A percentile compares a stretch with the other conserved stretches of the same genome.
These are phyloP conservation scores for Physaria fendleri DNA, from an alignment of 345 rosid genomes.

Conservation along the genomic window DNA sequence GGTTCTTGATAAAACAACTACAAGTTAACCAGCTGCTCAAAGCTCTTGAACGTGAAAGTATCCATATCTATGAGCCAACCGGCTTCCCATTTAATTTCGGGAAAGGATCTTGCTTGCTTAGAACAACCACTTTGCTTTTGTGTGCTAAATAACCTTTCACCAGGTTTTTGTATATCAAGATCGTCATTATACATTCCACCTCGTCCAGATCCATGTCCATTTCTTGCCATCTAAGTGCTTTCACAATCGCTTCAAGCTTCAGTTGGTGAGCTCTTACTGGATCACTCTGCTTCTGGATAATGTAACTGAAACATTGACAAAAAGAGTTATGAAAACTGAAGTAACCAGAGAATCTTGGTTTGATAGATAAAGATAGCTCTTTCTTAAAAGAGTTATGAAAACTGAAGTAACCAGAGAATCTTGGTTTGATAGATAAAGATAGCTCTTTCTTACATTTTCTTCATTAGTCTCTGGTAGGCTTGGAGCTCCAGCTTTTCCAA, in stretches of 20 bases:
- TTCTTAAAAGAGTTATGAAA: neutral
- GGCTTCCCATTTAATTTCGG: conserved; percentile 78
- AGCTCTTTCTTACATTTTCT: conserved; percentile 80
- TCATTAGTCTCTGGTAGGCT: conserved; percentile 85
- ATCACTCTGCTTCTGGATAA: conserved; percentile 73
- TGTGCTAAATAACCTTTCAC: conserved; percentile 88
- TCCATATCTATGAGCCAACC: conserved; percentile 44
- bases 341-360: neutral
- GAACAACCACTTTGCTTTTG: conserved; percentile 89
- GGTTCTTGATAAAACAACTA: conserved; percentile 22
- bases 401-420: neutral
- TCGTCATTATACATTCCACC: conserved; percentile 95
- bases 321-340: neutral
- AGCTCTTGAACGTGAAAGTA: neutral
- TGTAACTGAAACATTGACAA: conserved; percentile 44
- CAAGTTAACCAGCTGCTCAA: neutral
- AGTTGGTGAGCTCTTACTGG: conserved; percentile 92
- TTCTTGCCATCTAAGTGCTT: conserved; percentile 86
- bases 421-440: neutral
- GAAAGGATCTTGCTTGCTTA: conserved; percentile 98
- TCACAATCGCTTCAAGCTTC: conserved; percentile 84
- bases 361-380: too few relatives aligned
- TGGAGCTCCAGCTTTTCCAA: conserved; percentile 97
- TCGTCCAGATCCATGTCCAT: conserved; percentile 94
- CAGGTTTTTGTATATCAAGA: conserved; percentile 78